Evolutionary conservation across 2,329 filamentous ascomycete species (phyloP), one percentile per base, ranked within the genome.

Genomic region (Colletotrichum australisinense): DNA sequence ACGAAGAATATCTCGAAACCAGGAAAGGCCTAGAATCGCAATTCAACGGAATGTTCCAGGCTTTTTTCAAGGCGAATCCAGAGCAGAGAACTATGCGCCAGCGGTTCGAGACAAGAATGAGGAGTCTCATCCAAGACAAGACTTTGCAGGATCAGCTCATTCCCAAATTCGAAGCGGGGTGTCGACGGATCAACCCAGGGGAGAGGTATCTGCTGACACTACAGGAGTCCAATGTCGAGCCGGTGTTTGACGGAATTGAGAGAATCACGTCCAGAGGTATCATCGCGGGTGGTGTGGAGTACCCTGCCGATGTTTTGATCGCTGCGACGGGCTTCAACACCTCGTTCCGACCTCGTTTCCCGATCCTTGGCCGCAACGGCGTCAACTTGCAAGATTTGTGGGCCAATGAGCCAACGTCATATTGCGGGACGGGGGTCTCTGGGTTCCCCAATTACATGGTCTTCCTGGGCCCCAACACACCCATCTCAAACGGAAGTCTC

Each of bases 181-280:
- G 78, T 56, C 75, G 78, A 6, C 76, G 78, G 2, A 76, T 78
- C 26, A 79, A 76, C 22, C 85, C 85, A 0, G 84, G 84, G 5
- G 80, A 83, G 7, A 81, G 80, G 19, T 87, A 84, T 72, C 80
- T 86, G 0, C 79, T 85, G 55, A 77, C 83, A 1, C 76, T 86
- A 5, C 80, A 80, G 42, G 81, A 84, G 71, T 76, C 81, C 0
- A 86, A 86, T 63, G 83, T 85, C 24, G 74, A 82, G 53, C 81
- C 82, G 7, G 77, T 84, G 4, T 84, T 82, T 53, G 76, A 77
- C 4, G 35, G 67, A 1, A 78, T 81, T 3, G 67, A 75, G 5
- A 71, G 65, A n/a, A 69, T 83, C 35, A 81, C 77, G 1, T 67
- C 77, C n/a, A 76, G 72, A 0, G 80, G 80, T 46, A 78, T 67